Base-by-base conservation (phyloP, 2,329 filamentous ascomycete species). In the Aspergillus hiratsukae region DNA sequence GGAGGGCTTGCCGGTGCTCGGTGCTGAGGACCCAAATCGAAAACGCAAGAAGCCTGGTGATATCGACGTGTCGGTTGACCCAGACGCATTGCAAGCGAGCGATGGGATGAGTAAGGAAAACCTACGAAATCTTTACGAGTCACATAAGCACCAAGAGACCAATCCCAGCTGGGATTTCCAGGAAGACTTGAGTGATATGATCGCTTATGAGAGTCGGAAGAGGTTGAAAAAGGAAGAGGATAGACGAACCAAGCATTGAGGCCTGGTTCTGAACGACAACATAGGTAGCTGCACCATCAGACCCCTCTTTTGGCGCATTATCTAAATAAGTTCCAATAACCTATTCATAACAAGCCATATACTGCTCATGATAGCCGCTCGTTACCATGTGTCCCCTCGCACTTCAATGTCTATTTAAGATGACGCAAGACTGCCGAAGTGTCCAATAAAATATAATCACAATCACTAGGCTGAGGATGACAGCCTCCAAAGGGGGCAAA, bases 21-120 rank as follows among this genome's bases (percentile, higher is more conserved):
- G 92, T 10, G 83, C 85, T 61, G 90, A 95, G 25, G 89, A 91
- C 57, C 85, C 91, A 55, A 81, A 72, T 53, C 79, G 90, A 67
- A 94, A 95, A 78, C 84, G 91, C 67, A 99, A 97, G 85, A 96
- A 97, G 82, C 92, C 89, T 3, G 94, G 93, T 43, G 94, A 99
- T 71, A 84, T 99, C 25, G 94, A 99, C 64, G 88, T 97, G 28
- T 90, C 91, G 25, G 85, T 99, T 61, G 91, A 97, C 66, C 85
- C 90, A 4, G 93, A 97, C 69, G 83, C 88, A 40, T 74, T 99
- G 58, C 85, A 85, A 61, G 81, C 83, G 43, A 83, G 87, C 58
- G 90, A 91, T 64, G 89, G 87, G 48, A 81, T 97, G 67, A 88
- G 83, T 75, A 96, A 93, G 73, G 92, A 96, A 27, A 89, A 92